Evolutionary conservation across 352 stramenopile genomes (phyloP), one percentile per base, ranked within the genome.

Genomic region (Globisporangium rhizosaccharum): DNA sequence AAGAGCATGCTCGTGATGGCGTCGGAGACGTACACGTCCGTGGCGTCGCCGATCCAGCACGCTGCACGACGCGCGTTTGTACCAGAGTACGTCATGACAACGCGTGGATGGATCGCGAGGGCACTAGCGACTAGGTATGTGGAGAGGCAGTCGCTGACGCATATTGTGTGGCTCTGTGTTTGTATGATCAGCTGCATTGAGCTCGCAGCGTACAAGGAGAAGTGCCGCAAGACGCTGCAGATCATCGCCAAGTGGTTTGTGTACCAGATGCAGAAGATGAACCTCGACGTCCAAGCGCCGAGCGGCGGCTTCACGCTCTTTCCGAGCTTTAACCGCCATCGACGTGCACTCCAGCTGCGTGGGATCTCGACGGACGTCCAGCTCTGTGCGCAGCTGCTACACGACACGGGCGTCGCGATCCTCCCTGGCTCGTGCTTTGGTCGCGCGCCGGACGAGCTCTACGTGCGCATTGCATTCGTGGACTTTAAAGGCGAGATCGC

Each of bases 1-100:
- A 87, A 85, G 58, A 90, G 74, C 48, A 96, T 96, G 87, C 72
- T 94, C 20, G 84, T 93, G 41, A 94, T 94, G 83, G 87, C 87
- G 2, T 94, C 85, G 6, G 85, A 96, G 72, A 94, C 86, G 17
- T 96, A 92, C 68, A 94, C 86, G 14, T 93, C 84, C 0, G 86
- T 96, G 1, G 82, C 84, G 2, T 90, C 86, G 14, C 86, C 86
- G 28, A 91, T 96, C 57, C 86, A 96, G 63, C 75, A 96, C 65
- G 86, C 86, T 17, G 86, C 86, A 51, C 75, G 84, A 53, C 63
- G 84, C 66, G 86, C 86, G 0, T 96, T 94, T 45, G 77, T 89
- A 20, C 73, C 68, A 12, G 71, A 87, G 86, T 94, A 82, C 49
- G 68, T 78, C 11, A 8, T 7, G 11, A n/a, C 53, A 3, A 45